Percentiles rank a stretch among this genome's conserved stretches.
Evolutionary conservation across 345 rosid species (phyloP).

Genomic region (Populus tremula): DNA sequence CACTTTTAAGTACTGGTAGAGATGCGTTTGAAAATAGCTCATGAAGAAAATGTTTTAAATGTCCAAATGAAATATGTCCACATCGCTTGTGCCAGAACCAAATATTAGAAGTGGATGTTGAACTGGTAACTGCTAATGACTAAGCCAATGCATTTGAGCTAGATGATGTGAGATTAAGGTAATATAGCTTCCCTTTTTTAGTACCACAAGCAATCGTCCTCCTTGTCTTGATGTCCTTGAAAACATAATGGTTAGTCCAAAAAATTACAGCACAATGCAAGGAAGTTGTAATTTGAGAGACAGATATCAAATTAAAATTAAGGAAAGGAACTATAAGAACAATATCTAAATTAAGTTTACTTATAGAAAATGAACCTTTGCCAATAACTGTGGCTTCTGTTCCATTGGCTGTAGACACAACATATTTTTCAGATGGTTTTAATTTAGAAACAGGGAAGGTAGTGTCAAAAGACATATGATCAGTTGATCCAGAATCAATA

Average conservation of each 20-base stretch:
- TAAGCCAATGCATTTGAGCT: neutral
- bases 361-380: neutral
- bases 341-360: neutral
- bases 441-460: neutral
- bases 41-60: constrained; percentile 1
- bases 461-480: constrained; percentile 5
- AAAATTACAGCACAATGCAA: neutral
- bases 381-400: neutral
- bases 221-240: neutral
- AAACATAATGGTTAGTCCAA: constrained; percentile 1
- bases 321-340: neutral
- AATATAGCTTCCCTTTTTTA: neutral
- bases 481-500: constrained; percentile 2
- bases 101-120: neutral
- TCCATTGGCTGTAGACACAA: neutral
- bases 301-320: neutral
- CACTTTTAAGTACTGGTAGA: neutral
- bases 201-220: constrained; percentile 4
- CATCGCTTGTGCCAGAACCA: neutral
- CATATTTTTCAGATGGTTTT: neutral
- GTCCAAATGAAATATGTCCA: neutral
- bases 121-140: neutral
- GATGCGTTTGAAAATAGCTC: neutral
- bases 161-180: constrained; percentile 1
- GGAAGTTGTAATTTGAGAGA: neutral